Base-by-base conservation (phyloP, 768 basidiomycete species). In the Chalciporus pseudorubinellus region DNA sequence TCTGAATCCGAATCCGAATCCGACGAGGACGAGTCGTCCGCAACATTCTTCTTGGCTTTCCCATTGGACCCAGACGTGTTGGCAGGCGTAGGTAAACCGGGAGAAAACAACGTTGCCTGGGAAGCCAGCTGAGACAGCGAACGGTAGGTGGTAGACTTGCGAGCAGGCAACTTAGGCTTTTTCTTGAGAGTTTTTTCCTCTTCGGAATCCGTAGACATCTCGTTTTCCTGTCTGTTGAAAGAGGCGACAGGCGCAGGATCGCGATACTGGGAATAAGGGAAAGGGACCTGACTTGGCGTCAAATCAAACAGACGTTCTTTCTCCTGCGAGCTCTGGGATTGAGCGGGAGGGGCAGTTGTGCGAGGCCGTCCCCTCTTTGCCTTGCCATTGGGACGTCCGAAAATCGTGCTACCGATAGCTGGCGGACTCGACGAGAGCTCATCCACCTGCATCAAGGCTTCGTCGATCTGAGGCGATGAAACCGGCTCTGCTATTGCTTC, bases 61-160 rank as follows among this genome's bases (percentile, higher is more conserved):
- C 68, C 60, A 20, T 61, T 67, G 3, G 50, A 51, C 39, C 54
- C 50, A 18, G 65, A 57, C 41, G 69, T 65, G 45, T 60, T 62
- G 8, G 64, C 59, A 28, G 75, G 71, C 21, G 65, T 67, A 34
- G 50, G 63, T 47, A 68, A 64, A 33, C 65, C 77, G 70, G 59
- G 73, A 69, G 70, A 55, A 58, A 70, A 73, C 18, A 65, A 40
- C 3, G 51, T 33, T 22, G 59, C 63, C 61, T 60, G 31, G 24
- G 63, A 47, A 22, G 81, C 75, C 49, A 87, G 74, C 51, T 83
- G 79, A 9, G 81, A 80, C 48, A 88, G 66, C 19, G 73, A 60
- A 13, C 78, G 80, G 61, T 72, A 83, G 22, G 54, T 56, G 11
- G 11, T 22, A 12, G 38, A 61, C 48, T 45, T 56, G 46, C 48